Evolutionary conservation across 805 yeast species (phyloP).

Genomic region (Kluyveromyces starmeri): DNA sequence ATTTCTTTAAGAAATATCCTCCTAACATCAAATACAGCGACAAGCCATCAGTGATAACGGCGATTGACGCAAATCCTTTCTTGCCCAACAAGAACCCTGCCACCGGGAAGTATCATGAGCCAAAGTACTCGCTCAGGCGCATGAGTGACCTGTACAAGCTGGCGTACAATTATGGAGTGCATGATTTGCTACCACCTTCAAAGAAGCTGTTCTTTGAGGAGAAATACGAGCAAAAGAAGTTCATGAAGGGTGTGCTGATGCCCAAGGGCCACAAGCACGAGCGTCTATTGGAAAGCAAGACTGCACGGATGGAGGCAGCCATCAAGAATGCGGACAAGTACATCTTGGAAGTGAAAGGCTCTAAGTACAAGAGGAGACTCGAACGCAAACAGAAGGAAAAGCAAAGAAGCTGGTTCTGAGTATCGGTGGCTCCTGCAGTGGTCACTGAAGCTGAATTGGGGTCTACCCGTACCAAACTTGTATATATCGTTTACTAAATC

Average conservation of each 20-base stretch:
- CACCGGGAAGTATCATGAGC: conserved; percentile 67
- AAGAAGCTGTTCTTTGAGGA: conserved; percentile 67
- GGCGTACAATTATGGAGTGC: conserved; percentile 74
- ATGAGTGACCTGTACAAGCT: conserved; percentile 76
- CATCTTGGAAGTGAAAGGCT: conserved; percentile 56
- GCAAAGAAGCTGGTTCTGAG: conserved; percentile 31
- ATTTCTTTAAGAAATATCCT: conserved; percentile 74
- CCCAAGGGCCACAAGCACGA: conserved; percentile 83
- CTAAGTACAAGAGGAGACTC: conserved; percentile 36
- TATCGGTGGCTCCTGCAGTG: too few relatives aligned
- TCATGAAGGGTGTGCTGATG: conserved; percentile 65
- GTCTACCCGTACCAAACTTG: too few relatives aligned
- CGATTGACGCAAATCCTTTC: conserved; percentile 77
- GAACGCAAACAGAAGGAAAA: conserved; percentile 33
- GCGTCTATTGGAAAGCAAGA: conserved; percentile 50
- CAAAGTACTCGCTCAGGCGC: conserved; percentile 71
- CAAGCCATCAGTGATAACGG: conserved; percentile 55
- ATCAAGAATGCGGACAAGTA: conserved; percentile 56
- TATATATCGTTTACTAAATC: too few relatives aligned
- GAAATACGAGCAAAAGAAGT: conserved; percentile 58
- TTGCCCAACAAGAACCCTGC: conserved; percentile 76
- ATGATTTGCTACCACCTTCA: conserved; percentile 57
- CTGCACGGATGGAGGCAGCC: conserved; percentile 56
- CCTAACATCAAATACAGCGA: conserved; percentile 61
- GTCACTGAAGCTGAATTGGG: too few relatives aligned